Evolutionary conservation across 306 rosid genomes (phyloP).

Genomic region (Rosa persica): DNA sequence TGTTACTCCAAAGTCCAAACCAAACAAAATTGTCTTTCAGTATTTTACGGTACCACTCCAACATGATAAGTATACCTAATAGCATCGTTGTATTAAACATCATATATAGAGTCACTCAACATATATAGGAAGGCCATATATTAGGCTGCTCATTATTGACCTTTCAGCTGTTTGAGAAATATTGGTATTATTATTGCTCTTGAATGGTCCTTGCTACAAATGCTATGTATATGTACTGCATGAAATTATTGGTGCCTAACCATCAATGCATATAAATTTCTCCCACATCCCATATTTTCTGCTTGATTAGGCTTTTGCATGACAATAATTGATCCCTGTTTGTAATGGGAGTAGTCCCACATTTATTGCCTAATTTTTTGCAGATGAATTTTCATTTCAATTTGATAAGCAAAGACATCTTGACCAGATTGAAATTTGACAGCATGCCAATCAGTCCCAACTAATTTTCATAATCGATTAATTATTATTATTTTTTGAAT

Average conservation of each 20-base stretch:
- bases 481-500: too few species aligned
- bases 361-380: slow-evolving; percentile 26
- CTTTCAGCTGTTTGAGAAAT: slow-evolving; percentile 3
- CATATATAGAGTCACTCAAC: not conserved
- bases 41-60: slow-evolving; percentile 1
- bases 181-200: not conserved
- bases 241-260: slow-evolving; percentile 1
- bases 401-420: slow-evolving; percentile 4
- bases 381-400: slow-evolving; percentile 6
- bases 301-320: not conserved
- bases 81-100: not conserved
- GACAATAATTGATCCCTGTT: not conserved
- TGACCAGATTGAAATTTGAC: slow-evolving; percentile 27
- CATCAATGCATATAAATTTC: not conserved
- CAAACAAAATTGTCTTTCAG: not conserved
- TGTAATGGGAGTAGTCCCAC: not conserved
- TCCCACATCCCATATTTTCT: not conserved
- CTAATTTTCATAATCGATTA: not conserved
- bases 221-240: not conserved
- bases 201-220: slow-evolving; percentile 3
- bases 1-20: not conserved
- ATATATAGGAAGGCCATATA: not conserved
- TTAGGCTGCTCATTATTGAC: slow-evolving; percentile 10
- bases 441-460: slow-evolving; percentile 16
- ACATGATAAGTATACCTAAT: not conserved